Evolutionary conservation across 768 basidiomycete genomes (phyloP), one percentile per base, ranked within the genome.

Genomic region (Botryobasidium botryosum): DNA sequence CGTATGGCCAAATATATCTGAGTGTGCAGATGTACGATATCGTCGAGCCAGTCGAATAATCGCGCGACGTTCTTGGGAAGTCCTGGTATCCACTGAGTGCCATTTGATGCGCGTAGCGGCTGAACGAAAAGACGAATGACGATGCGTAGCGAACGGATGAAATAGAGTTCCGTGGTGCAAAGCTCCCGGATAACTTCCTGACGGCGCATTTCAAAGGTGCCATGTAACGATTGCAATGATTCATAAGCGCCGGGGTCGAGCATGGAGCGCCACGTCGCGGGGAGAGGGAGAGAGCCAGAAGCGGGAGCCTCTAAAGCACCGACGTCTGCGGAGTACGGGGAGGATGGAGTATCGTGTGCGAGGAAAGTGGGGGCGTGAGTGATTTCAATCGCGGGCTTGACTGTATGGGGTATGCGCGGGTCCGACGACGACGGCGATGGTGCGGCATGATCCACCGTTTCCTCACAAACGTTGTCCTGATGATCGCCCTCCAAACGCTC

Each of bases 1-100:
- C 66, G 60, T 49, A 84, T 56, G 1, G 68, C 59, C 3, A 66
- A 64, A 6, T 69, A 64, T 21, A 94, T 64, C 47, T 77, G 69
- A 3, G 65, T 62, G 52, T 94, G 90, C 2, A 90, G 64, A 44
- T 77, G 75, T 7, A 79, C 66, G 49, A 96, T 83, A 52, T 86
- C 84, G 51, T 91, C 86, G 40, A 91, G 62, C 78, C 83, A 86
- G 59, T 90, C 86, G 49, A 96, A 75, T 18, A 88, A 65, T 8
- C 74, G 72, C 1, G 76, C 68, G 10, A 87, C 67, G 28, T 75
- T 69, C 2, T 63, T 50, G 1, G 87, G 86, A 15, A 96, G 59
- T 21, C 87, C 87, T 1, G 73, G 63, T 29, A 92, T 78, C 85
- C 88, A 94, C n/a, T 43, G 18, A 1, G 65, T 56, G 42, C 74